Conservation (phyloP, 768 basidiomycete genomes). For the Macrolepiota fuliginosa region DNA sequence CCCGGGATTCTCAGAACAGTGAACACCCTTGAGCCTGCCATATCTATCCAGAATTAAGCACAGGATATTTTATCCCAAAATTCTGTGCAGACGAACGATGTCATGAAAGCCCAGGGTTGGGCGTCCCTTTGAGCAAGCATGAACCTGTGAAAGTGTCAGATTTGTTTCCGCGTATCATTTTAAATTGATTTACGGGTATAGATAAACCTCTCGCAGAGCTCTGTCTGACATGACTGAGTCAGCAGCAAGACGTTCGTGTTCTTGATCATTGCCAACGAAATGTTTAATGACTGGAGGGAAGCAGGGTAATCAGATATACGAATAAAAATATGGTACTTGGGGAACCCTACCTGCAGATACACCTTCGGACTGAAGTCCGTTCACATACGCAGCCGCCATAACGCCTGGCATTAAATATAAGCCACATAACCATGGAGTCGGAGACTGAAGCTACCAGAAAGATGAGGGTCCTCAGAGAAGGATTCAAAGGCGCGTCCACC, state of each 20-base stretch:
- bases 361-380: slow-evolving; percentile 63
- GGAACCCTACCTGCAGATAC: slow-evolving; percentile 52
- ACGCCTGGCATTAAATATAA: slow-evolving; percentile 34
- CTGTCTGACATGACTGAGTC: slow-evolving; percentile 64
- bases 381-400: slow-evolving; percentile 64
- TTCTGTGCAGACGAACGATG: slow-evolving; percentile 39
- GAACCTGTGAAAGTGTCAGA: slow-evolving; percentile 36
- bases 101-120: slow-evolving; percentile 66
- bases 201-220: slow-evolving; percentile 69
- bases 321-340: neutral
- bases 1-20: slow-evolving; percentile 65
- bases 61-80: neutral
- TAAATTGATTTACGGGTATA: slow-evolving; percentile 52
- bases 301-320: neutral
- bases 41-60: slow-evolving; percentile 39
- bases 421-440: neutral
- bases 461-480: slow-evolving; percentile 68
- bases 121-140: slow-evolving; percentile 67
- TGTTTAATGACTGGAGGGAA: slow-evolving; percentile 58
- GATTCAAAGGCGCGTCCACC: slow-evolving; percentile 68
- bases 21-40: slow-evolving; percentile 69
- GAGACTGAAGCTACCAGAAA: slow-evolving; percentile 43
- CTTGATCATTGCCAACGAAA: slow-evolving; percentile 72
- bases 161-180: neutral
- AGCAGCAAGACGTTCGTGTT: slow-evolving; percentile 64